Evolutionary conservation across 805 yeast genomes (phyloP), one percentile per base, ranked within the genome.

Genomic region (Schwanniomyces sp.): DNA sequence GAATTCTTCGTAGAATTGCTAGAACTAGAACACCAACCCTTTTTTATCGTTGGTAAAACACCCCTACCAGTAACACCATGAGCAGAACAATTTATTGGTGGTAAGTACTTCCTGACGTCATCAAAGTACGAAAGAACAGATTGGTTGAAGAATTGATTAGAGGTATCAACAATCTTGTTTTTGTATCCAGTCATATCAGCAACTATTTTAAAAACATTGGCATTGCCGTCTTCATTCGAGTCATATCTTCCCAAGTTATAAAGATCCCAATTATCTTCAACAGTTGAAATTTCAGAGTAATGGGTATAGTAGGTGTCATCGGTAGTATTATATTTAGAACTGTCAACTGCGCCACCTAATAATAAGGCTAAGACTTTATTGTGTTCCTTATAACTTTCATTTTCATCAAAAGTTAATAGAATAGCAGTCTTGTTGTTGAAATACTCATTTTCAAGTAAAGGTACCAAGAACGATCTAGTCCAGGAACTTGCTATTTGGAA

Each of bases 281-380:
- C 70, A 32, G 81, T 57, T n/a, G 82, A 66, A 43, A 78, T 52
- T 57, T 74, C 72, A 30, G 81, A 72, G 70, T 77, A 79, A 61
- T 79, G 82, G 62, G 75, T 72, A 64, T 79, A 79, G 69, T 66
- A 78, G 38, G 78, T 78, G 50, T 54, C 52, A 55, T 79, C 83
- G 10, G 62, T 56, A 44, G 79, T 74, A 52, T 79, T 80, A 52
- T 64, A 61, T 50, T 64, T 56, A 5, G 57, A 52, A 36, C 70
- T 70, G 49, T 76, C 74, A 49, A 79, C 59, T 29, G 59, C 75
- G 52, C 79, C 80, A 53, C 82, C 82, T 34, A 79, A 67, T 46
- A 79, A 63, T 18, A 78, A 53, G 16, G 79, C 66, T 53, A 53
- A 74, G 34, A 78, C 79, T 44, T 64, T 70, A 74, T 79, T 79